Evolutionary conservation across 345 rosid genomes (phyloP), one percentile per base, ranked within the genome.

Genomic region (Gossypium herbaceum): DNA sequence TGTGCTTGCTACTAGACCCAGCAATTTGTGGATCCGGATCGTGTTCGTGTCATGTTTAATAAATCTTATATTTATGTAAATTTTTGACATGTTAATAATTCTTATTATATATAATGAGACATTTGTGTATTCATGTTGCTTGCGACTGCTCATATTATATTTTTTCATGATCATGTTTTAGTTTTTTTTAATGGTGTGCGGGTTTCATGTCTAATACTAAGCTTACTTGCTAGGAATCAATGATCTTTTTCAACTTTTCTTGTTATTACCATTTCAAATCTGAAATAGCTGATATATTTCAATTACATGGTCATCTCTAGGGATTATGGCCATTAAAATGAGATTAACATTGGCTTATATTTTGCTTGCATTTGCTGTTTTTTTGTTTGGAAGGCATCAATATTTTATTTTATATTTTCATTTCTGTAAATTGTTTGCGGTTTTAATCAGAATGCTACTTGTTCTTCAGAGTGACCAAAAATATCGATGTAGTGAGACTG

Each of bases 401-500:
- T 56, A 20, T 24, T 12, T 47, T 22, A 4, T 43, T 20, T 0
- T 39, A 22, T 44, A n/a, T 64, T 27, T 59, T 19, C 44, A 13
- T 55, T 55, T 9, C 11, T 66, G 12, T 16, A 70, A 77, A 70
- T 63, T 72, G 47, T 77, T 39, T 71, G 78, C 12, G 10, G 59
- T 7, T 70, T 70, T 51, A 54, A 70, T 70, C 4, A 52, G 60
- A 51, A 25, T 29, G 10, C 17, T 57, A 56, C 71, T 66, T 51
- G 16, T 65, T 67, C 72, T 79, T n/a, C 76, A 92, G 96, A 89
- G 82, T 73, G 88, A 87, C 76, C 84, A 80, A 22, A 89, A 88
- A 73, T 92, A 86, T 81, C 93, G 93, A 16, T 94, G 98, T 74
- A 92, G 98, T 79, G 98, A 92, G 88, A 94, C 98, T 0, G 94